Base-by-base conservation (phyloP, 805 yeast species). In the Candida mattraensis region DNA sequence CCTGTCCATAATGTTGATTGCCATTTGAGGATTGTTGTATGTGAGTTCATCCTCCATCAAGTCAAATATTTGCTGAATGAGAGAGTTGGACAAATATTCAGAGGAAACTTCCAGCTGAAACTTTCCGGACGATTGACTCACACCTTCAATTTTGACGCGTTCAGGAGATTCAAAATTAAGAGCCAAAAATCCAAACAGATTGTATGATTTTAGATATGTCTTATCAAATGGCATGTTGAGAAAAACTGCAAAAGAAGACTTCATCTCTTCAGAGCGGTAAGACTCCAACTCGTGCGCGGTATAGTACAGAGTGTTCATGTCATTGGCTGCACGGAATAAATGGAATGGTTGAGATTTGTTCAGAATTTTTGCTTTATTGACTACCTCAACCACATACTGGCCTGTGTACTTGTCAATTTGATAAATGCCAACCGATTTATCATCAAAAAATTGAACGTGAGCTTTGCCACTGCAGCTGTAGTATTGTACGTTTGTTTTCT, bases 341-440 rank as follows among this genome's bases (percentile, higher is more conserved):
- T 89, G 96, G 61, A 89, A 87, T 3, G 96, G 89, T 30, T 87
- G 83, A 1, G 80, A 74, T 53, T 91, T 89, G 53, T 78, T 78
- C 35, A 89, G 66, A 14, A 87, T 73, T 42, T 76, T 78, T 0
- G 95, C 83, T 55, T 85, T 82, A 40, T 79, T 76, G 5, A 82
- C 54, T 23, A 79, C 61, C 33, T 76, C 78, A 21, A 81, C 69
- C 24, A 83, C 68, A 34, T 69, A 70, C 16, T 47, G 42, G 30
- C 63, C 57, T 1, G 60, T 42, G 17, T 40, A 48, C 27, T 48
- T 48, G 33, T 48, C 40, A 46, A 48, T 30, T 36, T 40, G 45
- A 49, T 51, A 58, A 34, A 52, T 44, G 38, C 51, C 53, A 5
- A 40, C 28, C 6, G 48, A 34, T 4, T 39, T 28, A 6, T 50